Base-by-base conservation (phyloP, 805 yeast genomes). In the Ogataea neopini region DNA sequence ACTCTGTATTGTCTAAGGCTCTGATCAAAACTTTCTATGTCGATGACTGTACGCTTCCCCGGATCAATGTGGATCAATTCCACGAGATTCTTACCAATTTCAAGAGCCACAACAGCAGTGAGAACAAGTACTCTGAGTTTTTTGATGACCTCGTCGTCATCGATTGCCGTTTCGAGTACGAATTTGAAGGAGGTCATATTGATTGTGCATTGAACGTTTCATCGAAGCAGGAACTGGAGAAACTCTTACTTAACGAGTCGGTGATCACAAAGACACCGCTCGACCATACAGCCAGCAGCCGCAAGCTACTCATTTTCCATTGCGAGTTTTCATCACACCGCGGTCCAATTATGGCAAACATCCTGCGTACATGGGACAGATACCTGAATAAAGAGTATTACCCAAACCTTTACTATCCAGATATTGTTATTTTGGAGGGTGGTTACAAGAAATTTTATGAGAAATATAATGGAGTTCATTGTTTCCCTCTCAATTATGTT, bases 121-220 rank as follows among this genome's bases (percentile, higher is more conserved):
- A 47, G 10, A 52, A 45, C 18, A 59, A 66, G 13, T 70, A 71
- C 56, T 53, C 66, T 13, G 65, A 74, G 18, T 69, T 69, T 43
- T 89, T 83, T 59, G 81, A 81, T 50, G 78, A 79, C 28, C 68
- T 77, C 34, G 57, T 78, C 6, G 71, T 94, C 14, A 72, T 94
- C 8, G 99, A 94, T 68, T 90, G 98, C 63, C 79, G 99, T 45
- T 94, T 94, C 62, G 88, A 84, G 58, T 92, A 92, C 70, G 99
- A 94, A 67, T 94, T 73, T 65, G 74, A 79, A 34, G 98, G 98
- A 26, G 99, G 99, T 23, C 99, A 94, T 66, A 88, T 94, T 40
- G 79, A 75, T 40, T 84, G 86, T 40, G 96, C 98, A 6, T 58
- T 87, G 45, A 94, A 92, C 64, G 74, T 90, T 25, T 81, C 86